Evolutionary conservation across 176 grass and related monocot species (phyloP).

Genomic region (Oryza officinalis): DNA sequence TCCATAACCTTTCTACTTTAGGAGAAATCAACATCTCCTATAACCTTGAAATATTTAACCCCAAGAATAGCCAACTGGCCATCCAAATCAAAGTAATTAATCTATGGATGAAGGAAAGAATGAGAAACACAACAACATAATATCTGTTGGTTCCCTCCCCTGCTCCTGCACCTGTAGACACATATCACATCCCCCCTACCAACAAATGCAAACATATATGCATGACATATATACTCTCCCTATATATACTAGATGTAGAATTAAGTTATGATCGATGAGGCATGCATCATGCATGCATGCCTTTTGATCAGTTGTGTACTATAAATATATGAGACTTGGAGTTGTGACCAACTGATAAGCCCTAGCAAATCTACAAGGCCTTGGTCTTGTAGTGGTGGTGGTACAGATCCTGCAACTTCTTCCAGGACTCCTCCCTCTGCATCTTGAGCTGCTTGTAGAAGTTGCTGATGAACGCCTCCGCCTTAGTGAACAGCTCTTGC

Average conservation of each 20-base stretch:
- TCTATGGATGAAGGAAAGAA: conserved; percentile 13
- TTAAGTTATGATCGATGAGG: neutral
- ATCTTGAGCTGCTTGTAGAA: conserved; percentile 82
- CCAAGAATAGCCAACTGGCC: neutral
- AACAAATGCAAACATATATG: neutral
- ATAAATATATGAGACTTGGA: neutral
- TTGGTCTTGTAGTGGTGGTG: conserved; percentile 30
- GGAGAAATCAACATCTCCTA: neutral
- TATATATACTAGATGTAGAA: neutral
- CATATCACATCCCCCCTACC: too few relatives aligned
- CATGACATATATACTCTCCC: neutral
- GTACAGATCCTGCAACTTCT: conserved; percentile 69
- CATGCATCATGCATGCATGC: neutral
- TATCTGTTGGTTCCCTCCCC: conserved; percentile 22
- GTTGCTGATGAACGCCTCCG: conserved; percentile 69
- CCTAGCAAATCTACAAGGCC: conserved; percentile 32
- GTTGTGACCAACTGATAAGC: neutral
- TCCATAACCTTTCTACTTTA: neutral
- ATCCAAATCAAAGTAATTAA: conserved; percentile 2
- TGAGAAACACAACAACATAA: conserved; percentile 17
- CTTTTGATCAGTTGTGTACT: neutral
- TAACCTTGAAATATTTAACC: neutral
- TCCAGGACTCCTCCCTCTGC: conserved; percentile 78
- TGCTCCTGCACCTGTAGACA: conserved; percentile 3
- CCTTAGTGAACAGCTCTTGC: conserved; percentile 69